Conservation (phyloP, 192 early-diverging fungal species). For the Jimgerdemannia lactiflua region DNA sequence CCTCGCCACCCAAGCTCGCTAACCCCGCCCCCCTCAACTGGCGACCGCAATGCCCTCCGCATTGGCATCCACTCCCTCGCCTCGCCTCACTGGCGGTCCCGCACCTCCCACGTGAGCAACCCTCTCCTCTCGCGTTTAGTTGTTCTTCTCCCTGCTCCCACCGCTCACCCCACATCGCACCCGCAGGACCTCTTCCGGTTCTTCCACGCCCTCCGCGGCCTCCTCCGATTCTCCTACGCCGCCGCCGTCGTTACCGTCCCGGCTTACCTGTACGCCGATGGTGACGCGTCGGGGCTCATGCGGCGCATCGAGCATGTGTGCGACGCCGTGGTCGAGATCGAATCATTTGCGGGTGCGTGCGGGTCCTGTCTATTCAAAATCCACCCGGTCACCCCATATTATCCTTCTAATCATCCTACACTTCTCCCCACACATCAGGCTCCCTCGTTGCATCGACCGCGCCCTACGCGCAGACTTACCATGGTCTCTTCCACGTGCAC, state of each 20-base stretch:
- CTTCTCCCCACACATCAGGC: constrained; percentile 25
- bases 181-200: constrained; percentile 61
- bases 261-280: constrained; percentile 65
- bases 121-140: background rate
- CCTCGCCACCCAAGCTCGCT: constrained; percentile 17
- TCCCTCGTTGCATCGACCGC: constrained; percentile 48
- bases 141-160: background rate
- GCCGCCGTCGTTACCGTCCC: constrained; percentile 81
- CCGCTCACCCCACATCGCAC: background rate
- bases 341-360: constrained; percentile 85
- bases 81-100: constrained; percentile 75
- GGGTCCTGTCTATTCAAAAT: background rate
- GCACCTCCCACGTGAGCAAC: constrained; percentile 44
- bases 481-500: constrained; percentile 86
- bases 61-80: constrained; percentile 81
- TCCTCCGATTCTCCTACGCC: constrained; percentile 77
- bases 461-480: constrained; percentile 70
- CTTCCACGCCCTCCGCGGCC: constrained; percentile 66
- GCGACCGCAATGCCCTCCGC: constrained; percentile 66
- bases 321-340: constrained; percentile 86
- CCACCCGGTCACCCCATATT: background rate
- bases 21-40: constrained; percentile 21
- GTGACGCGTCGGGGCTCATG: constrained; percentile 38
- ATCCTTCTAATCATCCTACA: background rate
- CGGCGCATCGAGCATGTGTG: constrained; percentile 73